These are phyloP conservation scores for Amanita jacksonii DNA, from an alignment of 768 basidiomycete species.

Conservation along the genomic window DNA sequence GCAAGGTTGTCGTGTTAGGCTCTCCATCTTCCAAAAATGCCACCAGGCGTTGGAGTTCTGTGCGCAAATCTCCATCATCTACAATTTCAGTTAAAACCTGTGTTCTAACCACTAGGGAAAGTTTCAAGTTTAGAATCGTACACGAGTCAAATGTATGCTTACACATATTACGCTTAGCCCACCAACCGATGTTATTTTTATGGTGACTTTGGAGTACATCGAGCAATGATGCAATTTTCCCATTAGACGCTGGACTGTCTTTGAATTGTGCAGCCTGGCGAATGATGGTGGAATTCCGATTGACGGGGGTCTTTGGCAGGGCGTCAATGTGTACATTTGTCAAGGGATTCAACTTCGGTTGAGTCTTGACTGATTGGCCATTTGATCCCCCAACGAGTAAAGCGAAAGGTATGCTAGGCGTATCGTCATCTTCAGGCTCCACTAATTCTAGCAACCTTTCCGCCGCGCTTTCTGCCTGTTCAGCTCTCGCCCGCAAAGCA, in stretches of 20 bases:
- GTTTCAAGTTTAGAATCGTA: constrained; percentile 11
- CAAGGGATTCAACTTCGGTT: constrained; percentile 27
- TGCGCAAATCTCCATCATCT: constrained; percentile 36
- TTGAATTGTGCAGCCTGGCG: constrained; percentile 71
- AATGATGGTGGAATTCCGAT: constrained; percentile 48
- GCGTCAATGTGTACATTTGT: constrained; percentile 22
- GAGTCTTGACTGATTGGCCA: constrained; percentile 26
- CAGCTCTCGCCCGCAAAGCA: constrained; percentile 76
- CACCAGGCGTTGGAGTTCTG: constrained; percentile 31
- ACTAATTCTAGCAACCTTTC: constrained; percentile 81
- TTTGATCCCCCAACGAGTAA: constrained; percentile 35
- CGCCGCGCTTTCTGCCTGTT: constrained; percentile 91
- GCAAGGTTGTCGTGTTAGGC: constrained; percentile 45
- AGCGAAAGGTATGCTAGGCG: constrained; percentile 46
- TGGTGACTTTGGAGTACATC: constrained; percentile 53
- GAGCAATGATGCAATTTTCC: constrained; percentile 46
- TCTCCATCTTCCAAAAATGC: constrained; percentile 41
- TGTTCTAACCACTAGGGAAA: constrained; percentile 36
- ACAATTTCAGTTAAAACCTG: constrained; percentile 33
- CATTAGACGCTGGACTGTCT: constrained; percentile 65
- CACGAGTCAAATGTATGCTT: constrained; percentile 19
- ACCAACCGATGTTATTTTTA: constrained; percentile 73
- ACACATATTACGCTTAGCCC: constrained; percentile 71
- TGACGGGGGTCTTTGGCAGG: constrained; percentile 58
- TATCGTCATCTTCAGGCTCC: constrained; percentile 62